Evolutionary conservation across 306 rosid genomes (phyloP).

Genomic region (Fragaria nilgerrensis): DNA sequence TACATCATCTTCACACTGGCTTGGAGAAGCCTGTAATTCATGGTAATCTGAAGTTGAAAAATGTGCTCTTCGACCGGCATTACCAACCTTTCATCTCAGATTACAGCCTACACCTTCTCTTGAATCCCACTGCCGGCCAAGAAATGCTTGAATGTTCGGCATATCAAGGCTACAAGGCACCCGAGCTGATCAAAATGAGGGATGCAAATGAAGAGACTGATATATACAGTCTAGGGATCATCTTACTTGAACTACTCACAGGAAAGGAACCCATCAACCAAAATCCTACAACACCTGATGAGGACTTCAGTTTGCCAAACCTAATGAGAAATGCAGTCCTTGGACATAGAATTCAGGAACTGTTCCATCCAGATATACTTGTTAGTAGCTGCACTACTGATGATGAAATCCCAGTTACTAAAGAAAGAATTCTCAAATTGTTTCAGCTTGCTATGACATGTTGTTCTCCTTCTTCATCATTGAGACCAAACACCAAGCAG

Average conservation of each 20-base stretch:
- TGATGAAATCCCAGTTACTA: slow-evolving; percentile 34
- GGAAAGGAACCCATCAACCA: slow-evolving; percentile 75
- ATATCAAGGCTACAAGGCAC: slow-evolving; percentile 79
- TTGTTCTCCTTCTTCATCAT: slow-evolving; percentile 76
- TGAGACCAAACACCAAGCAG: slow-evolving; percentile 76
- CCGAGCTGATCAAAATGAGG: slow-evolving; percentile 83
- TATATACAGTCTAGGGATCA: slow-evolving; percentile 75
- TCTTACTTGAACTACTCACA: slow-evolving; percentile 77
- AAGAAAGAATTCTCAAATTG: slow-evolving; percentile 62
- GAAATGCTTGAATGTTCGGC: slow-evolving; percentile 85
- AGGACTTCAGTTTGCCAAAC: slow-evolving; percentile 81
- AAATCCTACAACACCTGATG: slow-evolving; percentile 70
- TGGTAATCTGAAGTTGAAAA: slow-evolving; percentile 84
- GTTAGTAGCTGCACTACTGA: slow-evolving; percentile 29
- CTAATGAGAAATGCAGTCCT: slow-evolving; percentile 75
- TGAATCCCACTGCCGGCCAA: slow-evolving; percentile 72
- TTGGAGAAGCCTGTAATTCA: slow-evolving; percentile 62
- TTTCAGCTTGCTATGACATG: slow-evolving; percentile 87
- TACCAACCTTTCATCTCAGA: slow-evolving; percentile 65
- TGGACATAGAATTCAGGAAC: slow-evolving; percentile 65
- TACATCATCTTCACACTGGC: slow-evolving; percentile 79
- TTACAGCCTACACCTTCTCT: slow-evolving; percentile 70
- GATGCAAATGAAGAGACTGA: slow-evolving; percentile 68
- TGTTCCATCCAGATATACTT: slow-evolving; percentile 81
- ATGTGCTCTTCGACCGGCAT: slow-evolving; percentile 64